Evolutionary conservation across 192 early-diverging fungal species (phyloP).

Genomic region (Geranomyces variabilis): DNA sequence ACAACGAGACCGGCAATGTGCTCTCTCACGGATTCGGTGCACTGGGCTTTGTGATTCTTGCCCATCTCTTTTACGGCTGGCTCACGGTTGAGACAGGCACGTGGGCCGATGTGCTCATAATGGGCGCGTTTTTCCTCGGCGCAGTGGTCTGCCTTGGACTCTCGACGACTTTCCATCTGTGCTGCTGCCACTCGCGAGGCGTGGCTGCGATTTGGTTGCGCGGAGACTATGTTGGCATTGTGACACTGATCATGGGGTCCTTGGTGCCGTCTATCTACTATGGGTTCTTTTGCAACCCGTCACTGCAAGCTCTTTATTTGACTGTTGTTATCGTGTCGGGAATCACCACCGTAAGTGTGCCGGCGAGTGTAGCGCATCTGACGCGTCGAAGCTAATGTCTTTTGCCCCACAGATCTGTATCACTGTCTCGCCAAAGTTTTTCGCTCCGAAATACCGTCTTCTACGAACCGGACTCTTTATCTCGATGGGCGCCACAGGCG

Average conservation of each 20-base stretch:
- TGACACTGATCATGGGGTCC: constrained; percentile 73
- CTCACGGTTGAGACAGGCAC: constrained; percentile 50
- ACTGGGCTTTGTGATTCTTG: constrained; percentile 49
- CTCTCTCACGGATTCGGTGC: constrained; percentile 83
- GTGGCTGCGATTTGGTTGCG: constrained; percentile 78
- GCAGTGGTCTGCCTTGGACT: constrained; percentile 80
- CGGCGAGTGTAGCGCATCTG: not conserved
- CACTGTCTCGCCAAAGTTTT: constrained; percentile 32
- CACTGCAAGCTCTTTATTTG: constrained; percentile 61
- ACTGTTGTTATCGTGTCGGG: constrained; percentile 64
- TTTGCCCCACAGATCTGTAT: constrained; percentile 20
- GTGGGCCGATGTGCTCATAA: constrained; percentile 68
- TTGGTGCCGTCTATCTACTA: constrained; percentile 59
- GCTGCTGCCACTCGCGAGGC: constrained; percentile 79
- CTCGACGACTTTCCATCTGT: constrained; percentile 79
- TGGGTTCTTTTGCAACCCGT: constrained; percentile 70
- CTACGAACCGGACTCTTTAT: constrained; percentile 33
- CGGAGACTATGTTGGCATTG: constrained; percentile 93
- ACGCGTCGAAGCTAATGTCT: not conserved
- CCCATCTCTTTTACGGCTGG: constrained; percentile 46
- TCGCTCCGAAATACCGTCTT: constrained; percentile 30
- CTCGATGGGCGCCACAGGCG: constrained; percentile 30
- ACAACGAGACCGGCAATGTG: constrained; percentile 96
- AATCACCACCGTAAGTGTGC: constrained; percentile 55
- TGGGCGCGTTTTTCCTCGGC: constrained; percentile 76